phyloP scores from a whole-genome alignment of 495 filamentous ascomycete species.

The Saxispiralis lemnorum region DNA sequence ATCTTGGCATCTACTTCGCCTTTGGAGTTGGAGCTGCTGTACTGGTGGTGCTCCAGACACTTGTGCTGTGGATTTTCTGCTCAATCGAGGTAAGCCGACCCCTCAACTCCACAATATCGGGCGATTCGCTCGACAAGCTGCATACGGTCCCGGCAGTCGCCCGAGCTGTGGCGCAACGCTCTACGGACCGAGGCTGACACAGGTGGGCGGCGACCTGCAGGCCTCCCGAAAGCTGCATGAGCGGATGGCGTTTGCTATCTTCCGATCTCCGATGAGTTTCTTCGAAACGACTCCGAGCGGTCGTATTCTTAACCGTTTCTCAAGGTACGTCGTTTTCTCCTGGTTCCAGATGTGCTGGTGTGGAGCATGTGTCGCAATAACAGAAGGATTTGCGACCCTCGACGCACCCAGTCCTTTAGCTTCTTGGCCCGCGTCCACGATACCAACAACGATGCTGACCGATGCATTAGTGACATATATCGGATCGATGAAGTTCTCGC shows the following conservation, averaged over 20 bases:
- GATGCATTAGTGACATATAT: conserved; percentile 65
- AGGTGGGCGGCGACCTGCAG: conserved; percentile 20
- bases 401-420: too few relatives aligned
- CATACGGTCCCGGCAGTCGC: conserved; percentile 1
- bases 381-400: too few relatives aligned
- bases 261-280: conserved; percentile 95
- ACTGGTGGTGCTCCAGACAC: conserved; percentile 75
- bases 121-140: conserved; percentile 2
- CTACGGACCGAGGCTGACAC: conserved; percentile 3
- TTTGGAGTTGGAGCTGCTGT: conserved; percentile 79
- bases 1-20: conserved; percentile 85
- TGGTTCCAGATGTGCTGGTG: too few relatives aligned
- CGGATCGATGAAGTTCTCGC: conserved; percentile 89
- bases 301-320: conserved; percentile 91
- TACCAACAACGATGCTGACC: conserved; percentile 17
- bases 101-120: neutral
- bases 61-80: conserved; percentile 98
- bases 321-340: conserved; percentile 39
- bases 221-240: conserved; percentile 94
- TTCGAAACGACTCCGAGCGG: conserved; percentile 98
- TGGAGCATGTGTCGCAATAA: too few relatives aligned
- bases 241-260: conserved; percentile 94
- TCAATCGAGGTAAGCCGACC: conserved; percentile 64
- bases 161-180: neutral
- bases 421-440: too few relatives aligned